Evolutionary conservation across 805 yeast species (phyloP), one percentile per base, ranked within the genome.

Genomic region (Yarrowia yakushimensis): DNA sequence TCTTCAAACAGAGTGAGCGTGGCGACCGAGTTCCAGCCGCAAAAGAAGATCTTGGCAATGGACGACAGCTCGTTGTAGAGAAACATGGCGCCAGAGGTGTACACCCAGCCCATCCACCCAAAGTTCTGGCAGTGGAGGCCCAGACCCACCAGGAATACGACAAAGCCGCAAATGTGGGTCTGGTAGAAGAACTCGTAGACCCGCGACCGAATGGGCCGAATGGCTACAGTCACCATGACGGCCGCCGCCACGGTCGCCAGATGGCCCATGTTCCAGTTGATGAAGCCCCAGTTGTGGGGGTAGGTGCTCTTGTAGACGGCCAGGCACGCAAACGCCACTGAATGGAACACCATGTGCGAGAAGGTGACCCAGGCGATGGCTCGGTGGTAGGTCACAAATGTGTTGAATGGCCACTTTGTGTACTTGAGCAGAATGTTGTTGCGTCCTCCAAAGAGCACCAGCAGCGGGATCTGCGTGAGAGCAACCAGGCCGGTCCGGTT

Each of bases 61-160:
- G 59, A 52, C 3, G 43, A 52, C 31, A 52, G 18, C 33, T 52
- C 43, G 11, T 52, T 52, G 59, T 36, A 52, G 10, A 15, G 15
- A 10, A 55, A 41, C 15, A 55, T 18, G 31, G 42, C 68, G 3
- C 64, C 22, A 3, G 69, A 41, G 7, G 79, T 75, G 62, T 81
- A 81, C 3, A 81, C 68, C 77, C 80, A 82, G 60, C 76, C 78
- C 70, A 77, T 77, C 81, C 83, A 82, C 0, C 83, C 83, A 64
- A 81, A 76, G 70, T 55, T 77, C 70, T 10, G 62, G 70, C 85
- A 79, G 70, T 87, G 92, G 28, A 75, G 74, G 81, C 83, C 86
- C 60, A 82, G 77, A 57, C 82, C 81, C 9, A 76, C 76, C 62
- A 86, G 75, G 69, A 85, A 84, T 4, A 78, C 64, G 6, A 78